Base-by-base conservation (phyloP, 148 eudicot species). In the Silene latifolia region DNA sequence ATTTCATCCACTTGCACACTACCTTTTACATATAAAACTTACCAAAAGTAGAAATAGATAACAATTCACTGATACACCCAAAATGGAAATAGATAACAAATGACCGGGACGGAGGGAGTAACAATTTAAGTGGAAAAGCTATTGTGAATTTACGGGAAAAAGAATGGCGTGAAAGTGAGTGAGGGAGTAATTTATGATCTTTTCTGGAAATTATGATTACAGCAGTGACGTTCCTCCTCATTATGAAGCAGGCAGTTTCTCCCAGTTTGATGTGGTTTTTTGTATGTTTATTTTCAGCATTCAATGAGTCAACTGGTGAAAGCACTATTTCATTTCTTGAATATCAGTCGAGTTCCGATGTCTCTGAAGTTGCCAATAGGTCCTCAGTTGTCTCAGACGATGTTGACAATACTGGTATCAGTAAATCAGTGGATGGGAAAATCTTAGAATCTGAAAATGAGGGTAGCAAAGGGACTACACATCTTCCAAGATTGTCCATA, bases 321-420 rank as follows among this genome's bases (percentile, higher is more conserved):
- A 72, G 63, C 19, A 21, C 71, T 62, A 70, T 67, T 81, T 82
- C 84, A 17, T 73, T 86, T 17, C 59, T 77, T 78, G 83, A 83
- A 35, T 72, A 76, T 74, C 82, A 76, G 56, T 79, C 81, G 18
- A 85, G 82, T 80, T 81, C 84, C 56, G 84, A 83, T 72, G 60
- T 79, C 21, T 83, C 92, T 53, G 75, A 77, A 73, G 18, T 56
- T 29, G 87, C 82, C 65, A 86, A 82, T 73, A 82, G 81, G 82
- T 84, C 91, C 63, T 82, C 92, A 62, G 75, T 83, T 66, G 53
- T 84, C 66, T 89, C 98, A 59, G 91, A 88, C 78, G 82, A 77
- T 75, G 93, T 82, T 48, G 89, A 89, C 69, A 83, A 81, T 73
- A 63, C 87, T 71, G 78, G 77, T 74, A 78, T 74, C 75, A 88